Evolutionary conservation across 2,329 filamentous ascomycete species (phyloP), one percentile per base, ranked within the genome.

Genomic region (Graphilbum fragrans): DNA sequence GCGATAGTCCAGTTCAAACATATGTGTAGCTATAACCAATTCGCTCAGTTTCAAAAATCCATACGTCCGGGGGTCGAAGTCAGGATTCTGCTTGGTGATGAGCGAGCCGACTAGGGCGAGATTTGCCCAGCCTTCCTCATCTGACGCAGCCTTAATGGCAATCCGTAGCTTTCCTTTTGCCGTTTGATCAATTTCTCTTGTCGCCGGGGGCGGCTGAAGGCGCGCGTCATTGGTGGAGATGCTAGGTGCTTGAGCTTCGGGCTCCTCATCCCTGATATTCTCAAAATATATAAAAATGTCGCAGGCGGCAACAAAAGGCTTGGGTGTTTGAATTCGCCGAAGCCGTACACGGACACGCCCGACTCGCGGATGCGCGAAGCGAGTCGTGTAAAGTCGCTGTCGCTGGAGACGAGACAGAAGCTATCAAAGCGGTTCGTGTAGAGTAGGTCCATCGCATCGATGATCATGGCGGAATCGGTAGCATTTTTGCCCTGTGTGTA

Each of bases 381-480:
- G 1, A 61, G 50, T 0, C 57, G 50, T 4, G 58, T 60, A 17
- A 60, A 61, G 44, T 61, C 58, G 42, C 57, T 60, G 39, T 60
- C 56, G 41, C 56, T 60, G 0, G 57, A 59, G 2, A 60, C 51
- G 29, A 59, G 46, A 5, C 57, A 59, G 39, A 60, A 60, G 16
- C 55, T 56, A 29, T 55, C 52, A 25, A 58, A 58, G 5, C 50
- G 50, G 31, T 51, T 49, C 0, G 56, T 48, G 36, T 61, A 58
- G 2, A 61, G 42, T 11, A 61, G 48, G 41, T 61, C 58, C 58
- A 61, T 61, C 23, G 58, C 58, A 34, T 61, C 58, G 29, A 61
- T 61, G 2, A 60, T 51, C 57, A 60, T 58, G 36, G 58, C 58
- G 0, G 52, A 47, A 35, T 60, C 58, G 2, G 57, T 60, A 1